Evolutionary conservation across 805 yeast genomes (phyloP).

Genomic region (Millerozyma miso): DNA sequence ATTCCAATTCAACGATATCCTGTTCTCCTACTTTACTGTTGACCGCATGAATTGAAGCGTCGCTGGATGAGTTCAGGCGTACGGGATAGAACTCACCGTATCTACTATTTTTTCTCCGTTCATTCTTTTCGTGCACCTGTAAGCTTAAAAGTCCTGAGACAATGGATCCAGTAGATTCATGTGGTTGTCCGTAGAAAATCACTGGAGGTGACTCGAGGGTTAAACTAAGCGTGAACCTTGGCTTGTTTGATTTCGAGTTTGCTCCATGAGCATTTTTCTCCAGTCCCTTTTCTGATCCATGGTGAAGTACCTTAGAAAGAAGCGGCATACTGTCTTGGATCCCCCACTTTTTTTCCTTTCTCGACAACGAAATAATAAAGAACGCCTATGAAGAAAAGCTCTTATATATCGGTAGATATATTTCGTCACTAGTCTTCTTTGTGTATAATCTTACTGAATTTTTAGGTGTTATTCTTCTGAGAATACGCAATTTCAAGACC

Average conservation of each 20-base stretch:
- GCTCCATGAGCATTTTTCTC: constrained; percentile 4
- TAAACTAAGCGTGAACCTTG: constrained; percentile 48
- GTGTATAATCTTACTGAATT: too few relatives aligned
- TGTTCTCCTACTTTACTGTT: constrained; percentile 10
- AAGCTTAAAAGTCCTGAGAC: constrained; percentile 74
- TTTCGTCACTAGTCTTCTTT: too few relatives aligned
- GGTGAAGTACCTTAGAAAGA: constrained; percentile 19
- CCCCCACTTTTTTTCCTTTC: too few relatives aligned
- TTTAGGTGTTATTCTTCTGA: too few relatives aligned
- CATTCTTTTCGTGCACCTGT: constrained; percentile 12
- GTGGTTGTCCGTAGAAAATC: constrained; percentile 73
- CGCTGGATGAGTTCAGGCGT: constrained; percentile 11
- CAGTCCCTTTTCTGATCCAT: constrained; percentile 12
- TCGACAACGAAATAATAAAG: too few relatives aligned
- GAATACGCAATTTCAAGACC: neutral
- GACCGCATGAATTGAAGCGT: constrained; percentile 5
- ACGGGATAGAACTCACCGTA: constrained; percentile 10
- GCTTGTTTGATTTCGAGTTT: neutral
- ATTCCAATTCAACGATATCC: constrained; percentile 47
- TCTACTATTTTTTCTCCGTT: neutral
- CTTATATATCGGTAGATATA: too few relatives aligned
- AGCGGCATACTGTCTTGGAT: constrained; percentile 16
- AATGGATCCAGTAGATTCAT: constrained; percentile 80
- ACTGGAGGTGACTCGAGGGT: constrained; percentile 89
- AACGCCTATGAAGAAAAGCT: too few relatives aligned